These are phyloP conservation scores for Jaltomata sinuosa DNA, from an alignment of 257 asterid species.

Conservation along the genomic window DNA sequence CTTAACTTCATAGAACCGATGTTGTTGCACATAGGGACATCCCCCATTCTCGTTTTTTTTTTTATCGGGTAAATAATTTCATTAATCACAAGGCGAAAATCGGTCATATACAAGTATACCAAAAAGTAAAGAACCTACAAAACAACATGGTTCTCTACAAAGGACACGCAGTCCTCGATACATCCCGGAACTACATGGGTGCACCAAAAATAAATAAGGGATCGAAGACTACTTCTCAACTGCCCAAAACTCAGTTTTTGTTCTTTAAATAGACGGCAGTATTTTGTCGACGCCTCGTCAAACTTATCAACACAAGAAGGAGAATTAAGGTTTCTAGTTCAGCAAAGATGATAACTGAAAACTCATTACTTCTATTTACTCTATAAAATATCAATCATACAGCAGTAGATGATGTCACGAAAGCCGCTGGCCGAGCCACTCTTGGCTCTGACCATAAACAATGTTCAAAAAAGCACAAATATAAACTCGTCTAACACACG, in stretches of 20 bases:
- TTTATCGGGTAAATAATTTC: too few relatives aligned
- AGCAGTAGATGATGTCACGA: background rate
- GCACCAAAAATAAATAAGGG: too few relatives aligned
- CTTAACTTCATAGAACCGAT: background rate
- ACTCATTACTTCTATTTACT: background rate
- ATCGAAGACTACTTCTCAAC: too few relatives aligned
- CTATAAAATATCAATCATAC: background rate
- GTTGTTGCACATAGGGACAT: background rate
- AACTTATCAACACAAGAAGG: background rate
- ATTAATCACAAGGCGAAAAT: too few relatives aligned
- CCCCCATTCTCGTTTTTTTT: background rate
- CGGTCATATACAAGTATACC: too few relatives aligned
- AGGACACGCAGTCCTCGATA: too few relatives aligned
- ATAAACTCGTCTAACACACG: background rate
- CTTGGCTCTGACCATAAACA: slow-evolving; percentile 16
- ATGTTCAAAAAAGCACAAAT: background rate
- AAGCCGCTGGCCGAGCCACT: slow-evolving; percentile 17
- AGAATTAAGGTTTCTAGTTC: background rate
- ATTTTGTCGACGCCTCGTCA: background rate
- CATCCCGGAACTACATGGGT: too few relatives aligned
- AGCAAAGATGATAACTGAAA: background rate
- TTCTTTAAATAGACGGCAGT: background rate
- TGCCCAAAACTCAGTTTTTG: too few relatives aligned
- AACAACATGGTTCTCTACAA: too few relatives aligned
- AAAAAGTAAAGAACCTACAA: too few relatives aligned